These are phyloP conservation scores for Elymus sibiricus DNA, from an alignment of 176 grass and related monocot species.

Conservation along the genomic window DNA sequence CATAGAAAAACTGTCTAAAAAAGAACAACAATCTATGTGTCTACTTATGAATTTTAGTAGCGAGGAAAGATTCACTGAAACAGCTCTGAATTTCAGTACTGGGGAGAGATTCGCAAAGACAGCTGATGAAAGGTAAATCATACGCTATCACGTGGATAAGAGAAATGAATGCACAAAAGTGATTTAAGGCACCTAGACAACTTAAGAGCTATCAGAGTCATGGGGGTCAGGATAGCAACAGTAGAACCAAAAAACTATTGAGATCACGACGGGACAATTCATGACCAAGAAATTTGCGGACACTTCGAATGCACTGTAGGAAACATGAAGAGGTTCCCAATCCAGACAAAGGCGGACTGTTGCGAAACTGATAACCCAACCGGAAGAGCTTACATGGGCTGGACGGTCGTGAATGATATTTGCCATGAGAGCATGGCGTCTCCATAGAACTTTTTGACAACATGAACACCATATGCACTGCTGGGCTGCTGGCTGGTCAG, in stretches of 20 bases:
- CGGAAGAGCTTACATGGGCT: constrained; percentile 16
- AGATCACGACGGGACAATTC: background rate
- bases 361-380: background rate
- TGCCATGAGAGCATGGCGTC: background rate
- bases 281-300: constrained; percentile 1
- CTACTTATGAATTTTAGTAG: too few relatives aligned
- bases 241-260: constrained; percentile 22
- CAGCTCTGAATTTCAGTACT: background rate
- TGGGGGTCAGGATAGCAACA: constrained; percentile 29
- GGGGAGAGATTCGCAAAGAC: background rate
- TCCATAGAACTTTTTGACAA: background rate
- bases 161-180: background rate
- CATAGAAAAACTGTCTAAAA: too few relatives aligned
- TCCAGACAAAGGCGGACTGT: background rate
- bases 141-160: background rate
- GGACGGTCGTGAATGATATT: background rate
- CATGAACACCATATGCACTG: constrained; percentile 6
- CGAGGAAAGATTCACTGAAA: too few relatives aligned
- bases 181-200: constrained; percentile 9
- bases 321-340: constrained; percentile 5
- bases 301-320: background rate
- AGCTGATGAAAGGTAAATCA: background rate
- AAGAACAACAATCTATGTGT: too few relatives aligned
- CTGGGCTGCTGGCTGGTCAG: background rate
- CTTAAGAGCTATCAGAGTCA: background rate